phyloP scores from a whole-genome alignment of 1,284 basidiomycete species.

The Blastosporella zonata region DNA sequence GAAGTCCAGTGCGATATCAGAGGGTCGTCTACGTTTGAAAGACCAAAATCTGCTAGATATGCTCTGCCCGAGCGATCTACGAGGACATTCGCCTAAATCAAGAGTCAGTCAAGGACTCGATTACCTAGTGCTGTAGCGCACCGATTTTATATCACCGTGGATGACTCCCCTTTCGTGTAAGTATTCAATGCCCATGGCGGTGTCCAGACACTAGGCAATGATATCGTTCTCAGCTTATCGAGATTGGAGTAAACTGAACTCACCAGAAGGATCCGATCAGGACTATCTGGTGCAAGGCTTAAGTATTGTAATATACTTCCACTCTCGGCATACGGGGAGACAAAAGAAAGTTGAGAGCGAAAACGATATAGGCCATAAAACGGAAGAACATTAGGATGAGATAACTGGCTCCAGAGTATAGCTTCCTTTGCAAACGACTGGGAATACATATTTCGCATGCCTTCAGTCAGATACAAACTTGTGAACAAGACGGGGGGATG shows the following conservation, averaged over 20 bases:
- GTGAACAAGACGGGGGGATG: background rate
- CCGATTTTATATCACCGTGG: conserved; percentile 3
- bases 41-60: conserved; percentile 2
- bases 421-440: background rate
- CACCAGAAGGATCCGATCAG: background rate
- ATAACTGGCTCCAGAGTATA: background rate
- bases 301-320: background rate
- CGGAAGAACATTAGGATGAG: background rate
- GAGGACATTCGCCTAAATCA: conserved; percentile 2
- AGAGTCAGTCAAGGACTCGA: background rate
- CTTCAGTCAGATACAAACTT: background rate
- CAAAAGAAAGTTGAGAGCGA: background rate
- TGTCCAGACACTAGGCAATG: background rate
- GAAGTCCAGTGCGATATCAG: background rate
- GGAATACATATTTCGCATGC: too few relatives aligned
- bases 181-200: background rate
- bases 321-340: background rate
- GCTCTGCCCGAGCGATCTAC: background rate
- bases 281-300: too few relatives aligned
- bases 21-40: conserved; percentile 1
- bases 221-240: background rate
- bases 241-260: background rate
- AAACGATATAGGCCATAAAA: background rate
- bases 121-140: background rate
- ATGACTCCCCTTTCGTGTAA: background rate